phyloP scores from a whole-genome alignment of 1,139 yeast genomes.

The Suzukiozyma palmioleophila region DNA sequence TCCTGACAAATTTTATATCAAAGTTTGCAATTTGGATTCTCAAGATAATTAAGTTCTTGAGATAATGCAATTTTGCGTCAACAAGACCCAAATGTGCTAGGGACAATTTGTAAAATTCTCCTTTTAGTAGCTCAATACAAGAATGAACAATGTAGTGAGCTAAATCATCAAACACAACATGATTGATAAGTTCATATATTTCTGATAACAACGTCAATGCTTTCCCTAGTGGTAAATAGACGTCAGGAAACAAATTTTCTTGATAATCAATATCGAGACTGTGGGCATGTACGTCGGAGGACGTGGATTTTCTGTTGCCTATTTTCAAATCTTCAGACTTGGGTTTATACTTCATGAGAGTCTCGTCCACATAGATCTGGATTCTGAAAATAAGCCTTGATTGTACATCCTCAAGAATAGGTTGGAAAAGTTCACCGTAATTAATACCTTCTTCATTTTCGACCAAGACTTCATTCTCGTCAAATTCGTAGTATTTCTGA shows the following conservation, averaged over 20 bases:
- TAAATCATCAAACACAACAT: slow-evolving; percentile 78
- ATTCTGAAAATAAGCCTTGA: slow-evolving; percentile 74
- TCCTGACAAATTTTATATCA: slow-evolving; percentile 73
- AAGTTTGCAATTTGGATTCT: slow-evolving; percentile 70
- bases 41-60: slow-evolving; percentile 68
- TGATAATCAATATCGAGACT: slow-evolving; percentile 30
- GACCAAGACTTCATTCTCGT: slow-evolving; percentile 33
- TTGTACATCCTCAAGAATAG: slow-evolving; percentile 74
- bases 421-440: slow-evolving; percentile 60
- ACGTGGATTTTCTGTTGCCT: slow-evolving; percentile 37
- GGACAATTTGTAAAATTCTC: slow-evolving; percentile 44
- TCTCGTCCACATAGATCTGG: slow-evolving; percentile 66
- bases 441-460: slow-evolving; percentile 26
- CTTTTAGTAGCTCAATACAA: slow-evolving; percentile 55
- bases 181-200: slow-evolving; percentile 74
- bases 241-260: slow-evolving; percentile 43
- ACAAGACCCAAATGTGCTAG: slow-evolving; percentile 38
- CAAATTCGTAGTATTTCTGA: slow-evolving; percentile 64
- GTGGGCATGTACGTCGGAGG: slow-evolving; percentile 7
- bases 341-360: slow-evolving; percentile 63
- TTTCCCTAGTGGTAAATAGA: slow-evolving; percentile 72
- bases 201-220: slow-evolving; percentile 70
- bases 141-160: slow-evolving; percentile 86
- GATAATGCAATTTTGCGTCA: slow-evolving; percentile 63
- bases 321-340: slow-evolving; percentile 62